Base-by-base conservation (phyloP, 1,139 yeast species). In the Kluyveromyces marxianus region DNA sequence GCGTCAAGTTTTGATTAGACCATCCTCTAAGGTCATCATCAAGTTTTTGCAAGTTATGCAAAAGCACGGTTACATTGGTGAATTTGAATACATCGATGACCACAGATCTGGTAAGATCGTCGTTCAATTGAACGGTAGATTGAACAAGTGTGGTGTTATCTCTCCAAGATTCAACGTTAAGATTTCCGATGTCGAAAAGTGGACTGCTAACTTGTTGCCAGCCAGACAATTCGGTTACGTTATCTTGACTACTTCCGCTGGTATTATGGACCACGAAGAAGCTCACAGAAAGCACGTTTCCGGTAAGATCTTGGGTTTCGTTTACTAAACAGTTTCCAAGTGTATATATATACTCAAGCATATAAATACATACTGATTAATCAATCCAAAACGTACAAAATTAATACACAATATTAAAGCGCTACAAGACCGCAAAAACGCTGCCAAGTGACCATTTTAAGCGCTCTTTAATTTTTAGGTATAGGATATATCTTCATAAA, bases 201-300 rank as follows among this genome's bases (percentile, higher is more conserved):
- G 97, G 97, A 89, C 96, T 63, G 95, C 82, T 71, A 89, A 88
- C 81, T 82, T 90, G 70, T 79, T 90, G 69, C 97, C 97, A 68
- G 95, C 97, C 58, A 88, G 97, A 84, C 97, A 90, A 75, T 90
- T 90, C 68, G 97, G 97, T 77, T 89, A 76, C 76, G 90, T 90
- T 68, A 85, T 90, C 71, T 81, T 90, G 69, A 90, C 98, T 72
- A 92, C 98, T 63, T 92, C 98, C 65, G 96, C 97, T 65, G 98
- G 98, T 76, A 92, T 92, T 65, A 89, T 92, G 96, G 97, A 92
- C 79, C 98, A 92, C 77, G 98, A 92, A 78, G 98, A 92, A 79
- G 98, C 98, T 65, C 89, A 97, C 83, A 86, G 97, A 83, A 92
- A 92, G 86, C 97, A 92, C 75, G 97, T 90, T 64, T 88, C 97